Base-by-base conservation (phyloP, 306 rosid genomes). In the Dicorynia guianensis region DNA sequence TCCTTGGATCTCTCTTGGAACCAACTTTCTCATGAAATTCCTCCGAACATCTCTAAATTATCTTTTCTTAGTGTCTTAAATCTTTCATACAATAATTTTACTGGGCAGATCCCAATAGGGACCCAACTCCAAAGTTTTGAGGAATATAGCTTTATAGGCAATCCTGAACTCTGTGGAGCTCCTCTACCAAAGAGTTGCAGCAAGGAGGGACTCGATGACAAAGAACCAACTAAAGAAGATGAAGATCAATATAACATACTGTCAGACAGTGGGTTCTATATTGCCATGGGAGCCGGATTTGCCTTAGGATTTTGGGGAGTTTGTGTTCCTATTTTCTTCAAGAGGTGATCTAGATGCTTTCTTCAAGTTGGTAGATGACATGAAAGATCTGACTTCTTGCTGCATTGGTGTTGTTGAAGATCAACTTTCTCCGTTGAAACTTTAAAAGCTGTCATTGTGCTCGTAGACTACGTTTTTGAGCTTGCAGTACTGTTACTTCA, bases 41-140 rank as follows among this genome's bases (percentile, higher is more conserved):
- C 80, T 17, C 11, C 0, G 0, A 59, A 52, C 69, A 82, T 79
- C 6, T 39, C 80, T 7, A 36, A 0, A 5, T 9, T 81, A 9
- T 63, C 75, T 18, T 81, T 85, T 34, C 55, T 82, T 8, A 30
- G 33, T 10, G 58, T 62, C 12, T 43, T 85, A 10, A 79, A 82
- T 67, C 12, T 82, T 4, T 82, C 87, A 47, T 58, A 76, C 79
- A 85, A 85, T n/a, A 8, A 58, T 49, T 74, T 85, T 6, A 47
- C 11, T 0, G 87, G 87, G 11, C 61, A 53, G 68, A 79, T 85
- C 13, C 83, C 89, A 63, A 0, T 69, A 3, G 76, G 85, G 10
- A 48, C 87, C 35, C 87, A 76, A 12, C 40, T 80, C 42, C 84
- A 50, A 7, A 57, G 43, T 42, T 79, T 79, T 53, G 11, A 49